phyloP scores from a whole-genome alignment of 257 asterid genomes.

The Gentiana dahurica region DNA sequence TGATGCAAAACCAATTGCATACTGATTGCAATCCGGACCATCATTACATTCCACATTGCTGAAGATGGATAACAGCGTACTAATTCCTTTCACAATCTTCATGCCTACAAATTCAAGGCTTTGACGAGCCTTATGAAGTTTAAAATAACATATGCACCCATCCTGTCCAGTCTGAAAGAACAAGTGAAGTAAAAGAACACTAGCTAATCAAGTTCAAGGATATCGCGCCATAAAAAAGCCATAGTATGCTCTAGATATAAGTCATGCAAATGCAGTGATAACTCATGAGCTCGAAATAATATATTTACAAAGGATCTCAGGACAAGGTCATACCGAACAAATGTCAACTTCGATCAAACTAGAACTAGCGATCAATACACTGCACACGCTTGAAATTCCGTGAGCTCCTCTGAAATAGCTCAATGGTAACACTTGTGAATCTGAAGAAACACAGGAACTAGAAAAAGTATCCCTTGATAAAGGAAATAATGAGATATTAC shows the following conservation, averaged over 20 bases:
- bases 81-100: slow-evolving; percentile 82
- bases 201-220: not conserved
- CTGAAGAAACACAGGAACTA: slow-evolving; percentile 33
- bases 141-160: slow-evolving; percentile 94
- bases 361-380: slow-evolving; percentile 44
- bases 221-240: not conserved
- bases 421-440: slow-evolving; percentile 34
- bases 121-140: slow-evolving; percentile 36
- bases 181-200: not conserved
- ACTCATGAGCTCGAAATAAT: not conserved
- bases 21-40: slow-evolving; percentile 32
- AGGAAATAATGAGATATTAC: slow-evolving; percentile 72
- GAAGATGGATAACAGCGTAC: slow-evolving; percentile 49
- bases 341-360: slow-evolving; percentile 55
- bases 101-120: slow-evolving; percentile 75
- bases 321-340: slow-evolving; percentile 57
- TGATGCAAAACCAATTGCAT: slow-evolving; percentile 89
- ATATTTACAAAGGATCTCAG: slow-evolving; percentile 6
- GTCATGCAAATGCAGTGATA: not conserved
- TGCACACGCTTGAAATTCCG: slow-evolving; percentile 90
- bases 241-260: too few relatives aligned
- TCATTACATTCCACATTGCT: slow-evolving; percentile 24
- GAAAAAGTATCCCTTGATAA: slow-evolving; percentile 35
- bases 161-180: slow-evolving; percentile 82
- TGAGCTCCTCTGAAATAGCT: slow-evolving; percentile 86